phyloP scores from a whole-genome alignment of 345 rosid genomes.

The Populus nigra region DNA sequence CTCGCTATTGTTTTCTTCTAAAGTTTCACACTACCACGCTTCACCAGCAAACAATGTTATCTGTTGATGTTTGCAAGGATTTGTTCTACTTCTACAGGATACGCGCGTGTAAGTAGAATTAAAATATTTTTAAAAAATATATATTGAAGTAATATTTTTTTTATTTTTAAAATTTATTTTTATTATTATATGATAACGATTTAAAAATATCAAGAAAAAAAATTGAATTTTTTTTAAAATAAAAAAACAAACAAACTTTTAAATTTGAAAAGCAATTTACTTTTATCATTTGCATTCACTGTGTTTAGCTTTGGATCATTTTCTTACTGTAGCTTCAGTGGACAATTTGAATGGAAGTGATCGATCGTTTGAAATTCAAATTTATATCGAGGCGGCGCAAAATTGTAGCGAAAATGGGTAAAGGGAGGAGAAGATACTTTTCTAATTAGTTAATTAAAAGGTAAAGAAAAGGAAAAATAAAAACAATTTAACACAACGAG shows the following conservation, averaged over 20 bases:
- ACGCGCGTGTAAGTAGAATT: background rate
- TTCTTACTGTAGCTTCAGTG: background rate
- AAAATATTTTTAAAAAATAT: too few relatives aligned
- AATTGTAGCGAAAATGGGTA: background rate
- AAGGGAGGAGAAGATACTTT: background rate
- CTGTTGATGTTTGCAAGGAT: too few relatives aligned
- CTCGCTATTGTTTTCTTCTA: background rate
- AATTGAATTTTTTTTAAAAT: too few relatives aligned
- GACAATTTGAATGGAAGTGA: background rate
- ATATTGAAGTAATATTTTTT: too few relatives aligned
- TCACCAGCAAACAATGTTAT: background rate
- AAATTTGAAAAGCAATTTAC: background rate
- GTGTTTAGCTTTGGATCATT: background rate
- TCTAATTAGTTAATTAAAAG: background rate
- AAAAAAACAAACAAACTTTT: too few relatives aligned
- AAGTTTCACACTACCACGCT: background rate
- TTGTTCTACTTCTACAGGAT: background rate
- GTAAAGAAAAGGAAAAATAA: too few relatives aligned
- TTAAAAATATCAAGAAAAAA: too few relatives aligned
- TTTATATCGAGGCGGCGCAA: background rate
- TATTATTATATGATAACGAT: too few relatives aligned
- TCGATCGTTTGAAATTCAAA: background rate
- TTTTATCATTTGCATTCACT: background rate
- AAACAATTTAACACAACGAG: too few relatives aligned
- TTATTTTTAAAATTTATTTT: too few relatives aligned